Base-by-base conservation (phyloP, 202 grass and related monocot genomes). In the Miscanthus sacchariflorus region DNA sequence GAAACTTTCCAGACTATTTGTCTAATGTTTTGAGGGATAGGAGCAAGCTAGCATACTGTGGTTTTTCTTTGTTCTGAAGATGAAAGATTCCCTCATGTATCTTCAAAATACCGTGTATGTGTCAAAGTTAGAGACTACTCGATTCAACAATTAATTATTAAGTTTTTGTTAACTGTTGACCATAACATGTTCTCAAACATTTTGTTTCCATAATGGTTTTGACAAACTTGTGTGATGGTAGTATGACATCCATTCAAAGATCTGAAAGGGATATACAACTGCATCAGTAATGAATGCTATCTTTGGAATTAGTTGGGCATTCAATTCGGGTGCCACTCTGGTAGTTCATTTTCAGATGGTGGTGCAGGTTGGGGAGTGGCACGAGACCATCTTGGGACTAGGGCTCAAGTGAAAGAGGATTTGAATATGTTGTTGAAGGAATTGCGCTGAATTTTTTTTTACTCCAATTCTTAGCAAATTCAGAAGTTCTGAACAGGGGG, bases 231-330 rank as follows among this genome's bases (percentile, higher is more conserved):
- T 15, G 13, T 43, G 43, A 69, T 54, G 36, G 6, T 15, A 64
- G 61, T 25, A 64, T 25, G 61, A 12, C 61, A 61, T 50, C 50
- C 59, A 82, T 52, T 78, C 54, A 77, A 78, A 82, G 33, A 79
- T 74, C 24, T 12, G 81, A 79, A 66, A 79, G 54, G 6, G 82
- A 85, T 14, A 67, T 75, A 18, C 72, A 88, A 85, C 86, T 38
- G 48, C 86, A 73, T 78, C 7, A 54, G 36, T 39, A 88, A 91
- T 82, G 72, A 54, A 72, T 33, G 65, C 38, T 46, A 7, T 46
- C 25, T 83, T 43, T 78, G 23, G 35, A 85, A 91, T 85, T 82
- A 28, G 86, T 86, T 91, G 86, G 64, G 72, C 86, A 85, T 81
- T 85, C 73, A 90, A 82, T 85, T 88, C 76, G 12, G 66, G 14